Percentiles rank a stretch among this genome's conserved stretches.
Evolutionary conservation across 164 flowering plant genomes (phyloP).

Genomic region (Umbellularia californica): DNA sequence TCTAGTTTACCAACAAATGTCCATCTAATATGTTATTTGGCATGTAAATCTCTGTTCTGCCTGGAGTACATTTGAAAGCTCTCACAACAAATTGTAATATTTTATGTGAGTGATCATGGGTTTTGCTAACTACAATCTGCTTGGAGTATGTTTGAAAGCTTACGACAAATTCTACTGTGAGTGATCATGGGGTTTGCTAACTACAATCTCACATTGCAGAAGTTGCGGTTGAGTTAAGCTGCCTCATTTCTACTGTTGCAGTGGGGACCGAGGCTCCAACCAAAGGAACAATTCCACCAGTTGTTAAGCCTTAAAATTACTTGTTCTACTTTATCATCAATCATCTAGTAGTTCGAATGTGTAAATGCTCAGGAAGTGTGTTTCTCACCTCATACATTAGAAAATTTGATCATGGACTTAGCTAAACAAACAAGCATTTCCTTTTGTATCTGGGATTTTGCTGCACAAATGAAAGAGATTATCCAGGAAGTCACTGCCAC

Average conservation of each 20-base stretch:
- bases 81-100: no score
- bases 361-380: not conserved
- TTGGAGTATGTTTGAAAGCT: no score
- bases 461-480: not conserved
- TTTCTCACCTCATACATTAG: not conserved
- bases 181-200: not conserved
- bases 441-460: not conserved
- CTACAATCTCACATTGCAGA: slow-evolving; percentile 37
- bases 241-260: slow-evolving; percentile 91
- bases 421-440: not conserved
- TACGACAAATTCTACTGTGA: no score
- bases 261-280: slow-evolving; percentile 23
- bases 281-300: not conserved
- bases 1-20: no score
- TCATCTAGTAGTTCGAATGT: not conserved
- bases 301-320: not conserved
- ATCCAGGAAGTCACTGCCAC: not conserved
- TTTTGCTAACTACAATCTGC: no score
- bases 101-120: no score
- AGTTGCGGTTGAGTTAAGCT: slow-evolving; percentile 76
- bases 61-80: no score
- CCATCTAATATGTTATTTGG: no score
- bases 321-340: not conserved
- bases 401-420: not conserved
- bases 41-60: no score